Percentiles rank a stretch among this genome's conserved stretches.
phyloP scores from a whole-genome alignment of 1,284 basidiomycete species.

The Cutaneotrichosporon dermatis region DNA sequence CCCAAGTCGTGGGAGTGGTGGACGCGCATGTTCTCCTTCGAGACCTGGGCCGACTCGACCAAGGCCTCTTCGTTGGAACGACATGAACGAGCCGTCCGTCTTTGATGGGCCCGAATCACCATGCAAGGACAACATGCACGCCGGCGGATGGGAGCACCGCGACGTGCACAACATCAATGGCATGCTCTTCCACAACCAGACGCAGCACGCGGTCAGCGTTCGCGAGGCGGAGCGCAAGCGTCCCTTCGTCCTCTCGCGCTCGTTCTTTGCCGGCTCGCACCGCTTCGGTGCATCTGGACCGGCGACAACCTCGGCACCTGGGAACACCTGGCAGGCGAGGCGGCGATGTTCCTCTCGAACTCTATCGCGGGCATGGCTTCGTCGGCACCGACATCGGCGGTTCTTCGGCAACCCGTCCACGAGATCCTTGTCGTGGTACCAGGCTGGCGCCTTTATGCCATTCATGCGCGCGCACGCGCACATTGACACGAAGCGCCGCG shows the following conservation, averaged over 20 bases:
- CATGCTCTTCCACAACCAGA: conserved; percentile 65
- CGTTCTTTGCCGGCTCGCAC: conserved; percentile 94
- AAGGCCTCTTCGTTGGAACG: conserved; percentile 94
- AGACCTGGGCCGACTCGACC: conserved; percentile 56
- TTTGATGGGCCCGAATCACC: conserved; percentile 99
- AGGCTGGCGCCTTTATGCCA: conserved; percentile 88
- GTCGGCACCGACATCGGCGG: conserved; percentile 94
- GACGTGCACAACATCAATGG: conserved; percentile 61
- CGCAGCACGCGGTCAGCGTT: conserved; percentile 71
- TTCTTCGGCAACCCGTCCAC: conserved; percentile 96
- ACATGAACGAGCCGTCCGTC: conserved; percentile 99
- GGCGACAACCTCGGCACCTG: conserved; percentile 97
- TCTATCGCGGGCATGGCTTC: conserved; percentile 91
- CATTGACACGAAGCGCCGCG: conserved; percentile 94
- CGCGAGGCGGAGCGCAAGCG: conserved; percentile 71
- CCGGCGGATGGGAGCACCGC: conserved; percentile 90
- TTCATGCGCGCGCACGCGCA: conserved; percentile 99
- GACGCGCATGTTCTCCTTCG: conserved; percentile 72
- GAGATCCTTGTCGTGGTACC: conserved; percentile 98
- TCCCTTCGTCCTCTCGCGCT: conserved; percentile 91
- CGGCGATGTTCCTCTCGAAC: conserved; percentile 90
- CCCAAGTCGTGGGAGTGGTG: conserved; percentile 88
- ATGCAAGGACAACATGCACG: conserved; percentile 90
- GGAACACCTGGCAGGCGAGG: conserved; percentile 88
- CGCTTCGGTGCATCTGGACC: conserved; percentile 98